phyloP scores from a whole-genome alignment of 768 basidiomycete genomes.

The Suillus brevipes region DNA sequence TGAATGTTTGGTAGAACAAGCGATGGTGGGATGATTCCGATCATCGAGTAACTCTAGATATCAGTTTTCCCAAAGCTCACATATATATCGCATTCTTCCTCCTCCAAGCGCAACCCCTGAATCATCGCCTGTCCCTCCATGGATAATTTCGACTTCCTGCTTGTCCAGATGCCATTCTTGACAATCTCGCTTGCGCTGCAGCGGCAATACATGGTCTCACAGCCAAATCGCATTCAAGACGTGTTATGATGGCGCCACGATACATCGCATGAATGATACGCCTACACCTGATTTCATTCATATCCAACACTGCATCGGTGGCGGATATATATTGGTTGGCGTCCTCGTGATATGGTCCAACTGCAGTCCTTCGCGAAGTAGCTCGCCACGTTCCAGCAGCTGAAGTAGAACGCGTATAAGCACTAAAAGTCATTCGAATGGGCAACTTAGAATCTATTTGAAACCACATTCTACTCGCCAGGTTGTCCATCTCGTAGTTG shows the following conservation, averaged over 20 bases:
- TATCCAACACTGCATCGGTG: too few species aligned
- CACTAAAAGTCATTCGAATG: constrained; percentile 49
- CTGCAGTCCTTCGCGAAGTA: constrained; percentile 65
- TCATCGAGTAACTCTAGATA: constrained; percentile 14
- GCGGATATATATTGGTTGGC: constrained; percentile 78
- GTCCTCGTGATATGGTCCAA: constrained; percentile 70
- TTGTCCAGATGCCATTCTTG: too few species aligned
- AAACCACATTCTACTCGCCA: constrained; percentile 49
- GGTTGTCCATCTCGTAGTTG: constrained; percentile 94
- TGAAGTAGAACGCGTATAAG: constrained; percentile 84
- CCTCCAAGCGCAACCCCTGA: constrained; percentile 25
- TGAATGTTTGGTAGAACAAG: constrained; percentile 11
- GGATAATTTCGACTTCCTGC: too few species aligned
- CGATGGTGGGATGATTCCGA: constrained; percentile 22
- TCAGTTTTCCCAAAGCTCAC: neutral
- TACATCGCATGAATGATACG: too few species aligned
- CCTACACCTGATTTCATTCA: too few species aligned
- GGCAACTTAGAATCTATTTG: constrained; percentile 8
- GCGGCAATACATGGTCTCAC: too few species aligned
- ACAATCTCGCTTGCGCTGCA: too few species aligned
- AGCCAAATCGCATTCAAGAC: too few species aligned
- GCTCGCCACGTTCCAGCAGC: constrained; percentile 76
- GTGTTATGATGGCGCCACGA: too few species aligned
- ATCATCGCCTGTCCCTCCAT: constrained; percentile 22
- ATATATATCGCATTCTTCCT: constrained; percentile 13